These are phyloP conservation scores for Nicotiana sylvestris DNA, from an alignment of 257 asterid genomes.

Conservation along the genomic window DNA sequence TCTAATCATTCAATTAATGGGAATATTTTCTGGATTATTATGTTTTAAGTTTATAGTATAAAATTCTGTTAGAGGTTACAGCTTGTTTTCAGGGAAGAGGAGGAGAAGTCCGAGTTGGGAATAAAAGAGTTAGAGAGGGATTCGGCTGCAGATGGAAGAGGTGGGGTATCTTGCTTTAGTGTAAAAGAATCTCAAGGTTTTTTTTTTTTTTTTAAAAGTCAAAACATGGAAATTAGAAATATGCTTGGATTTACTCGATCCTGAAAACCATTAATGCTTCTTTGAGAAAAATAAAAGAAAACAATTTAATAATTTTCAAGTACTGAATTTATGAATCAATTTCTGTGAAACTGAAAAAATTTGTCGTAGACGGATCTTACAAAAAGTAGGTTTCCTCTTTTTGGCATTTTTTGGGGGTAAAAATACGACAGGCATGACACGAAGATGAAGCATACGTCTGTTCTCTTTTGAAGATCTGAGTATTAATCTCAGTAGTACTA, in stretches of 20 bases:
- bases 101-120: neutral
- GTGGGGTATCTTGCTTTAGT: neutral
- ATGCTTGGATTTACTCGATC: neutral
- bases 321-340: too few species aligned
- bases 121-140: neutral
- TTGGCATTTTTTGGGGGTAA: too few species aligned
- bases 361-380: too few species aligned
- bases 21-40: neutral
- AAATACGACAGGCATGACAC: too few species aligned
- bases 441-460: too few species aligned
- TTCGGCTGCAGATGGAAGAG: neutral
- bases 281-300: too few species aligned
- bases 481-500: too few species aligned
- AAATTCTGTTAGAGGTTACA: neutral
- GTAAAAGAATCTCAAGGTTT: neutral
- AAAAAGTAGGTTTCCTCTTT: too few species aligned
- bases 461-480: too few species aligned
- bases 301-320: too few species aligned
- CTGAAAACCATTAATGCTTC: neutral
- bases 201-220: neutral
- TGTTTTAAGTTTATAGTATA: neutral
- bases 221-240: neutral
- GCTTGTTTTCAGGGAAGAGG: neutral
- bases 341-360: too few species aligned
- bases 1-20: neutral